These are phyloP conservation scores for Parafenestella ontariensis DNA, from an alignment of 2,329 filamentous ascomycete species.

Conservation along the genomic window DNA sequence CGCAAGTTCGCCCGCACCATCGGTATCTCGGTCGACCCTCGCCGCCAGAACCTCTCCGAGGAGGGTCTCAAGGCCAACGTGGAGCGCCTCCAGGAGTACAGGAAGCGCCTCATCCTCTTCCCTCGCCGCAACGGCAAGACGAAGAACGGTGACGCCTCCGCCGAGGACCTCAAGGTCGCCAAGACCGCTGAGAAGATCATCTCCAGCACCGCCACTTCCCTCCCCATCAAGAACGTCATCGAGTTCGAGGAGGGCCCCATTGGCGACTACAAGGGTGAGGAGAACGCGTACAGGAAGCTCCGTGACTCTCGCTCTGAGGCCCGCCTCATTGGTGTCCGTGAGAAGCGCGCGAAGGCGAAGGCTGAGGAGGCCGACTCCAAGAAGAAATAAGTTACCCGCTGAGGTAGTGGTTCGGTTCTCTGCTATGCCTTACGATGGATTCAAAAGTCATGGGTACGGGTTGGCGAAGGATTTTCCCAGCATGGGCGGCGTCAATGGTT, in stretches of 20 bases:
- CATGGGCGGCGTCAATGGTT: conserved; percentile 50
- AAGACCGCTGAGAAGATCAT: conserved; percentile 61
- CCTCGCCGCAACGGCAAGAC: conserved; percentile 89
- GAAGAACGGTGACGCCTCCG: conserved; percentile 90
- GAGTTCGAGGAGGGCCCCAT: conserved; percentile 85
- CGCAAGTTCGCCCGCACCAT: conserved; percentile 94
- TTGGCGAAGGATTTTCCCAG: conserved; percentile 41
- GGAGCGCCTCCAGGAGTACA: conserved; percentile 97
- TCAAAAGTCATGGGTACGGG: conserved; percentile 42
- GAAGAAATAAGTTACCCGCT: conserved; percentile 74
- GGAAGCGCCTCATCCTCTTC: conserved; percentile 94
- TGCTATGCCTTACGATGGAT: conserved; percentile 38
- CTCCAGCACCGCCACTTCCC: conserved; percentile 62
- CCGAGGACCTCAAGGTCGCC: conserved; percentile 79
- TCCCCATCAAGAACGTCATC: conserved; percentile 75
- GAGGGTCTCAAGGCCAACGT: conserved; percentile 96
- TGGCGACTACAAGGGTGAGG: conserved; percentile 72
- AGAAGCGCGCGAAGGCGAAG: conserved; percentile 92
- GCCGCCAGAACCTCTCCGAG: conserved; percentile 96
- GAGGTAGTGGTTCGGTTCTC: conserved; percentile 26
- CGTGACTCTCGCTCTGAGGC: conserved; percentile 84
- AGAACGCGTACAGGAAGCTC: conserved; percentile 86
- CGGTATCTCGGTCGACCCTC: conserved; percentile 94
- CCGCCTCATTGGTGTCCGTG: conserved; percentile 80
- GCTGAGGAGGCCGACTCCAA: conserved; percentile 77